These are phyloP conservation scores for thale cress (Arabidopsis thaliana) DNA, from an alignment of 345 rosid species.

Conservation along the genomic window DNA sequence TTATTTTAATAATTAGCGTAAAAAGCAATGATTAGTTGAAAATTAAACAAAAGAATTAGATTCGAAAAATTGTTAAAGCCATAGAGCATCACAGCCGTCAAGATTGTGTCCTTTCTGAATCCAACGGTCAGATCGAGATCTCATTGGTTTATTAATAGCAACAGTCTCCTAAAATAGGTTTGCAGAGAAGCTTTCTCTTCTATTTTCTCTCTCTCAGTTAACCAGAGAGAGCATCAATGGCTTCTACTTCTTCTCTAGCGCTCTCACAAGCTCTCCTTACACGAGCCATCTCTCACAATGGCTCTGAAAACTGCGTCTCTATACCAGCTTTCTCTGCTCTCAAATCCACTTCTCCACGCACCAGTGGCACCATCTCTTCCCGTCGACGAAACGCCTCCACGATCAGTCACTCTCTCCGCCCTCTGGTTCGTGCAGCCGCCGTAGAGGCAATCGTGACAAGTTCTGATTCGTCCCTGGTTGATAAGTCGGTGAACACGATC, in stretches of 20 bases:
- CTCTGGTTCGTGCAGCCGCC: constrained; percentile 51
- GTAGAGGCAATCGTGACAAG: constrained; percentile 60
- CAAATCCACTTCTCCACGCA: constrained; percentile 45
- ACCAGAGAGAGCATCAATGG: constrained; percentile 49
- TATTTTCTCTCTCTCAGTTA: constrained; percentile 12
- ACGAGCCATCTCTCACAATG: constrained; percentile 50
- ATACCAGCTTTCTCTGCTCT: constrained; percentile 61
- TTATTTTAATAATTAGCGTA: not conserved
- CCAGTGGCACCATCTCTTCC: constrained; percentile 11
- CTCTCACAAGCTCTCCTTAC: constrained; percentile 64
- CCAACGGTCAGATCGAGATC: constrained; percentile 48
- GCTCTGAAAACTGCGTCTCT: constrained; percentile 48
- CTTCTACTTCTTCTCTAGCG: constrained; percentile 58
- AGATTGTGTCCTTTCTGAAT: constrained; percentile 41
- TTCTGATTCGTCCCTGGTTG: constrained; percentile 71
- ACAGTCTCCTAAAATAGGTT: not conserved
- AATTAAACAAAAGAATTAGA: not conserved
- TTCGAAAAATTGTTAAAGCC: constrained; percentile 32
- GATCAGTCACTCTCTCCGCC: constrained; percentile 41
- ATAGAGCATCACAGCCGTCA: constrained; percentile 39
- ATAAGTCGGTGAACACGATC: constrained; percentile 80
- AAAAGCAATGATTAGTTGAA: not conserved
- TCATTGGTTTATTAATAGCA: not conserved
- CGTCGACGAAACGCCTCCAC: constrained; percentile 38
- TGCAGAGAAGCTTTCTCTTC: constrained; percentile 5